Conservation (phyloP, 352 stramenopile species). For the Phytophthora quininea region DNA sequence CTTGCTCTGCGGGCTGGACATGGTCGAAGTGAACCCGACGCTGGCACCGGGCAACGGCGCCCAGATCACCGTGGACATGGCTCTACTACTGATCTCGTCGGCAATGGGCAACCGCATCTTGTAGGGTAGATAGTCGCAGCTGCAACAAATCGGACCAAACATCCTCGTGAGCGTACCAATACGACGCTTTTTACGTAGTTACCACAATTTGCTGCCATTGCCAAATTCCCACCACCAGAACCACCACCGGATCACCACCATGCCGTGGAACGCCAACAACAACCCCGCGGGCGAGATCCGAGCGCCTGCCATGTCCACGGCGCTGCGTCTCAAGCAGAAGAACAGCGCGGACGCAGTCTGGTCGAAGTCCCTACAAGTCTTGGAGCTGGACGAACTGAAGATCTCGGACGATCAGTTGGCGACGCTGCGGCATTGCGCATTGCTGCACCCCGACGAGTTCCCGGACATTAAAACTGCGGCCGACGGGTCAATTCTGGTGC, state of each 20-base stretch:
- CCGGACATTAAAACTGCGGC: slow-evolving; percentile 16
- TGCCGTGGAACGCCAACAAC: slow-evolving; percentile 89
- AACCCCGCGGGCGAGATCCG: slow-evolving; percentile 83
- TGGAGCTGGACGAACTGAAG: slow-evolving; percentile 50
- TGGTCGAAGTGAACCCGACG: slow-evolving; percentile 96
- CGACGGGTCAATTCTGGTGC: slow-evolving; percentile 45
- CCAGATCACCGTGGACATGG: slow-evolving; percentile 94
- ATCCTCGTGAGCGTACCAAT: slow-evolving; percentile 15
- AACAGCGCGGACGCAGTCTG: slow-evolving; percentile 35
- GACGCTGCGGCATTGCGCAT: slow-evolving; percentile 51
- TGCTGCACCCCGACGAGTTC: slow-evolving; percentile 74
- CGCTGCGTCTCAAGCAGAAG: slow-evolving; percentile 59
- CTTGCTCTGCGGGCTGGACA: slow-evolving; percentile 89
- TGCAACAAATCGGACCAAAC: slow-evolving; percentile 7
- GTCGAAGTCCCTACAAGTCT: slow-evolving; percentile 41
- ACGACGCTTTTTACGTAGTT: background rate
- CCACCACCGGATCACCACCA: too few relatives aligned
- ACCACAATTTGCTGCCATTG: background rate
- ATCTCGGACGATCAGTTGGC: slow-evolving; percentile 18
- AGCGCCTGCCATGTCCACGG: slow-evolving; percentile 68
- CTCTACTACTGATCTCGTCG: slow-evolving; percentile 92
- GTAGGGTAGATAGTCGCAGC: slow-evolving; percentile 35
- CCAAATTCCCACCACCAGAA: slow-evolving; percentile 19
- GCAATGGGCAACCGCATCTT: slow-evolving; percentile 93
- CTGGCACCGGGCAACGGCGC: slow-evolving; percentile 89